Evolutionary conservation across 306 rosid species (phyloP).

Genomic region (Inga oerstediana): DNA sequence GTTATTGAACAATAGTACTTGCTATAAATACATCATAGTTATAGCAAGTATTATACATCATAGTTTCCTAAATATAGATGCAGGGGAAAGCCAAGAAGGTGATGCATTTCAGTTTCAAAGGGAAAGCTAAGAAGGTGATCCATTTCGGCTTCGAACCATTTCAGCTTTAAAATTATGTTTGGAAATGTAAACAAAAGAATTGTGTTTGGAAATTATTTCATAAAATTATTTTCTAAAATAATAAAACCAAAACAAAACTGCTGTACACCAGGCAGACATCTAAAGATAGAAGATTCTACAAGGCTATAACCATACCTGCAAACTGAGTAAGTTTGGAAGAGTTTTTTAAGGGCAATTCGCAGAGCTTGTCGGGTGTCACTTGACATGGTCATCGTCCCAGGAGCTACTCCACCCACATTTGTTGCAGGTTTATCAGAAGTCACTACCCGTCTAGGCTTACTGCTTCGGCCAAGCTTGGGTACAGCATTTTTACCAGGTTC

Average conservation of each 20-base stretch:
- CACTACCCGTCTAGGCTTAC: not conserved
- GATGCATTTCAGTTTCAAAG: too few relatives aligned
- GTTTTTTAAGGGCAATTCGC: slow-evolving; percentile 64
- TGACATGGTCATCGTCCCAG: slow-evolving; percentile 66
- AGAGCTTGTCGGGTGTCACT: slow-evolving; percentile 79
- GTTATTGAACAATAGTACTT: not conserved
- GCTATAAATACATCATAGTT: not conserved
- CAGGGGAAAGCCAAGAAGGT: not conserved
- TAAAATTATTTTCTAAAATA: not conserved
- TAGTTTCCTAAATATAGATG: not conserved
- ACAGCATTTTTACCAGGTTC: slow-evolving; percentile 39
- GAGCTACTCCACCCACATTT: slow-evolving; percentile 39
- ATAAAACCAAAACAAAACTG: not conserved
- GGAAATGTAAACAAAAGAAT: not conserved
- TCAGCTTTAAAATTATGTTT: not conserved
- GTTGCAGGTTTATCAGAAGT: slow-evolving; percentile 22
- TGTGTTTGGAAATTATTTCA: not conserved
- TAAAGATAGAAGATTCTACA: not conserved
- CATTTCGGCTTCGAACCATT: not conserved
- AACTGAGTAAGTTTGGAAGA: slow-evolving; percentile 71
- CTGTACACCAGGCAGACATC: slow-evolving; percentile 17
- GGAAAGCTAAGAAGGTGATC: too few relatives aligned
- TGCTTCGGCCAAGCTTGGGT: slow-evolving; percentile 39
- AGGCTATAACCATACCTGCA: slow-evolving; percentile 65
- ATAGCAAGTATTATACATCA: not conserved